Conservation (phyloP, 1,284 basidiomycete genomes). For the Testicularia cyperi region DNA sequence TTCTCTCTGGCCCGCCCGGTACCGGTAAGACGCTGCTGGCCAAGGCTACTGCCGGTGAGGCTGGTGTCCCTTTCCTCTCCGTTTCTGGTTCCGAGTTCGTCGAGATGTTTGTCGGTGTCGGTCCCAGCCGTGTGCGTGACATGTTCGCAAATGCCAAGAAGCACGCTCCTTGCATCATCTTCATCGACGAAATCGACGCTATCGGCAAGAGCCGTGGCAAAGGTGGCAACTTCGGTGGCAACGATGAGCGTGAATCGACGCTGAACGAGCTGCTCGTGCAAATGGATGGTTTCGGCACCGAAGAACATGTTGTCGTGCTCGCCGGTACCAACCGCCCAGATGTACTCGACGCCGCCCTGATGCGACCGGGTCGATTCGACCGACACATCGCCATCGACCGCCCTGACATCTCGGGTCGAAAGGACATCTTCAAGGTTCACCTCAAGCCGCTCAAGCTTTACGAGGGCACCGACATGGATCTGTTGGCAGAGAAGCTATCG, state of each 20-base stretch:
- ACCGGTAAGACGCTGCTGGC: conserved; percentile 98
- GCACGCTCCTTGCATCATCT: conserved; percentile 93
- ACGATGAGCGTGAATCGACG: conserved; percentile 96
- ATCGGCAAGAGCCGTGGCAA: conserved; percentile 95
- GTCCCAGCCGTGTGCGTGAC: conserved; percentile 93
- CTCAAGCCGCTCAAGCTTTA: conserved; percentile 74
- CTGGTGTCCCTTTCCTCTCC: conserved; percentile 93
- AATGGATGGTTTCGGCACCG: conserved; percentile 98
- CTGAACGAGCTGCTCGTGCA: conserved; percentile 97
- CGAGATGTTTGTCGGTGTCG: conserved; percentile 99
- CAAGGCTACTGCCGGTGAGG: conserved; percentile 97
- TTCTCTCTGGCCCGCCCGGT: conserved; percentile 95
- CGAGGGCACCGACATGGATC: conserved; percentile 25
- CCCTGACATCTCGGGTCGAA: conserved; percentile 88
- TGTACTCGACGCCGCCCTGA: conserved; percentile 88
- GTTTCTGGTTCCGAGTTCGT: conserved; percentile 99
- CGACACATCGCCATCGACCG: conserved; percentile 93
- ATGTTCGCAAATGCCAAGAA: conserved; percentile 97
- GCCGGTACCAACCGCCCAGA: conserved; percentile 96
- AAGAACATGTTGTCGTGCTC: conserved; percentile 92
- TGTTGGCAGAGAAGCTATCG: conserved; percentile 74
- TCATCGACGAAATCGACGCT: conserved; percentile 69
- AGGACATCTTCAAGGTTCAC: conserved; percentile 92
- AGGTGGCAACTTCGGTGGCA: conserved; percentile 84
- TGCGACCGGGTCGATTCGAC: conserved; percentile 97